These are phyloP conservation scores for Diddensiella santjacobensis DNA, from an alignment of 805 yeast genomes.

Conservation along the genomic window DNA sequence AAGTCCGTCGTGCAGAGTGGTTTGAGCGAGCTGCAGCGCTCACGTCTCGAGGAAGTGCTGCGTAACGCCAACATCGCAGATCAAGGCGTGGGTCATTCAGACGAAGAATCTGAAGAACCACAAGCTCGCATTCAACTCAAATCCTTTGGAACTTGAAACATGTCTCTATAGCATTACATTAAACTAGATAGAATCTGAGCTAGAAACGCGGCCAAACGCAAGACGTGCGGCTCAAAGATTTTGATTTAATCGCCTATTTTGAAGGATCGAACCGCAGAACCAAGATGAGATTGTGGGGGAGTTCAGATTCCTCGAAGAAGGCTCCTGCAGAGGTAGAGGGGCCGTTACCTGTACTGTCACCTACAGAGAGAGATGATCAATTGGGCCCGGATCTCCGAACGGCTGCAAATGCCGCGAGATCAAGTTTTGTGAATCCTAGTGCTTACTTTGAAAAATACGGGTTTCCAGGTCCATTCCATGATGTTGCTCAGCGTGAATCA, in stretches of 20 bases:
- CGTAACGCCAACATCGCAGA: slow-evolving; percentile 12
- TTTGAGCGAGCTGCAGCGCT: slow-evolving; percentile 39
- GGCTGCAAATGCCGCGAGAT: slow-evolving; percentile 2
- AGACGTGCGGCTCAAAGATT: too few species aligned
- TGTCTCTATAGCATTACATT: too few species aligned
- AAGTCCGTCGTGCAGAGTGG: slow-evolving; percentile 38
- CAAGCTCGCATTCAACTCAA: slow-evolving; percentile 48
- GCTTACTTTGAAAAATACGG: slow-evolving; percentile 84
- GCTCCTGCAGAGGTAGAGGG: not conserved
- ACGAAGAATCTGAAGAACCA: slow-evolving; percentile 13
- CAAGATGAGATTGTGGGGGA: not conserved
- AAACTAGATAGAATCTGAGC: too few species aligned
- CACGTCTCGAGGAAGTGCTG: slow-evolving; percentile 17
- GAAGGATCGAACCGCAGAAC: too few species aligned
- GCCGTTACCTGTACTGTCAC: not conserved
- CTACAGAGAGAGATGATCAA: not conserved
- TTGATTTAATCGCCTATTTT: too few species aligned
- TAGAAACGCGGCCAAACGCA: too few species aligned
- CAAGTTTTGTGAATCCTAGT: slow-evolving; percentile 56
- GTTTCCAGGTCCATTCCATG: slow-evolving; percentile 93
- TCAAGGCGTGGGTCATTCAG: slow-evolving; percentile 10
- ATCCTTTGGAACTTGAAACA: slow-evolving; percentile 36
- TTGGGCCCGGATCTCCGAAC: slow-evolving; percentile 3
- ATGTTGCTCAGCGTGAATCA: slow-evolving; percentile 66
- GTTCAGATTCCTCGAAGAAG: not conserved